Base-by-base conservation (phyloP, 2,329 filamentous ascomycete genomes). In the Pleoardoris graminearum region DNA sequence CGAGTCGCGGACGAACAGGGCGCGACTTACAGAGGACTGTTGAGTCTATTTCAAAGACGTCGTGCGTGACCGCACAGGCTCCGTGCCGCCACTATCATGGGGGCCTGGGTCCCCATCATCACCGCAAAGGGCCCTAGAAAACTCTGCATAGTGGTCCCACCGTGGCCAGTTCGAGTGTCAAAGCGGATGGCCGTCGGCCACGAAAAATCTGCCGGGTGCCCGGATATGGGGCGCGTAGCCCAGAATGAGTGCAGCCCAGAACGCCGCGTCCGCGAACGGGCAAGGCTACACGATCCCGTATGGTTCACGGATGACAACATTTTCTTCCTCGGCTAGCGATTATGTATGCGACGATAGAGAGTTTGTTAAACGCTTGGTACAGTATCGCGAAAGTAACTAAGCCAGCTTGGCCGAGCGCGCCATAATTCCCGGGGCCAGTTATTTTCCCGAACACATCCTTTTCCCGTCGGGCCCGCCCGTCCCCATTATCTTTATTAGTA, bases 61-160 rank as follows among this genome's bases (percentile, higher is more conserved):
- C 29, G 33, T 47, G 23, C 32, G 30, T 37, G 33, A 10, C 23
- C 33, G 33, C 38, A 38, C 37, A 32, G 36, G 38, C 19, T 36
- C 12, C 14, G 19, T 37, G 27, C 46, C 21, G 38, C 30, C 47
- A 57, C 47, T 48, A 47, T 36, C 54, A 38, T 37, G 36, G 47
- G n/a, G 29, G 27, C 43, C 30, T 46, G 21, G 43, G 30, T 46
- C 21, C 21, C 19, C 29, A 23, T 36, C 35, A 16, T 25, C 12
- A 25, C 43, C 30, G 25, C 29, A 35, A 33, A n/a, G n/a, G n/a
- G 11, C n/a, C 22, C 10, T 35, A 44, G 44, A 51, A 56, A 55
- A 33, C 53, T 70, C 66, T 51, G 38, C 53, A 64, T 63, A 49
- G 45, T 60, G 61, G 67, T 57, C 65, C 69, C 67, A 72, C 57